Evolutionary conservation across 164 flowering plant genomes (phyloP), one percentile per base, ranked within the genome.

Genomic region (Dillenia turbinata): DNA sequence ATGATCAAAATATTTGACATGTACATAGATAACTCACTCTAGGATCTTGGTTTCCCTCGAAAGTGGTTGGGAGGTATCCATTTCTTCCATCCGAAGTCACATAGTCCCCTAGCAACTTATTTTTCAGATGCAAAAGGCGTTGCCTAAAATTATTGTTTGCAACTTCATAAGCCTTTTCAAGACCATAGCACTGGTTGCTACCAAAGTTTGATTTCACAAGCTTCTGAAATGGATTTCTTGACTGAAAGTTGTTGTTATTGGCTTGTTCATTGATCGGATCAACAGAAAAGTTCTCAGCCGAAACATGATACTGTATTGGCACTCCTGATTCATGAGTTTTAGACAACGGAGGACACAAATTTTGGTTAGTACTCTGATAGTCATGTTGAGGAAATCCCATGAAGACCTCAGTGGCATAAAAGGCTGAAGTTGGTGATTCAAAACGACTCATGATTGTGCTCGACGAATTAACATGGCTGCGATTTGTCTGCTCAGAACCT

Each of bases 341-440:
- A n/a, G 64, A 65, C 14, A 56, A 46, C 13, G 73, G 78, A 14
- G 81, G 55, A 65, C 61, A 60, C 33, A 47, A 19, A 59, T 73
- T 54, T 47, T 65, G 52, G 44, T 58, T 51, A 24, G 69, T 70
- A 26, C 55, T 50, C 56, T 73, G 79, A 47, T 55, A 56, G 12
- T 72, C 76, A 57, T 69, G 61, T 59, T 71, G 84, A 3, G 81
- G 70, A 59, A 79, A 67, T 0, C 84, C 77, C 83, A 75, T 68
- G 71, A 49, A 76, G 0, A 68, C 47, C 54, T 85, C 91, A 2
- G 84, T 73, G 52, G 84, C 81, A 62, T 77, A 80, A 52, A 83
- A 79, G 44, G 78, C 78, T 47, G 81, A 75, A 59, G 78, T 58
- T n/a, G 80, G 82, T 12, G 86, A 75, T 22, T 77, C 79, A 26